A percentile compares a stretch with the other conserved stretches of the same genome.
Conservation (phyloP, 352 stramenopile species). For the Phytophthora meadii region DNA sequence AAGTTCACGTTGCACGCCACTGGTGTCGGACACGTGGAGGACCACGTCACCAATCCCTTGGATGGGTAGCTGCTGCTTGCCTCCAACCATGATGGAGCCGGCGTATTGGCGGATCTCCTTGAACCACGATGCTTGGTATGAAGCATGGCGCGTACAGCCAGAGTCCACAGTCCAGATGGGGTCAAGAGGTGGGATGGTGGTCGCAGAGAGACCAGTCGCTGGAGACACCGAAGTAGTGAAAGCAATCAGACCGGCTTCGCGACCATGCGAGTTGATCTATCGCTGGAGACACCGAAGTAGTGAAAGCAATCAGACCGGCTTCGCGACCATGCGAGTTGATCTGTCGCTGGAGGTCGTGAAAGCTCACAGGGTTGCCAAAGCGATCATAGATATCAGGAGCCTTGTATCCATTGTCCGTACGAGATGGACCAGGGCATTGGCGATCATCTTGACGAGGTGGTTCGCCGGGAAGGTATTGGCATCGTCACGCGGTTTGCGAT, state of each 20-base stretch:
- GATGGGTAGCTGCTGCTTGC: slow-evolving; percentile 12
- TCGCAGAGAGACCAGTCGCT: slow-evolving; percentile 6
- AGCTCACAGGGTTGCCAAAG: slow-evolving; percentile 9
- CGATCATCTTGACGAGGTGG: not conserved
- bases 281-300: too few relatives aligned
- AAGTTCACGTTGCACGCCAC: not conserved
- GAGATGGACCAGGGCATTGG: not conserved
- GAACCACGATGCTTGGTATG: slow-evolving; percentile 14
- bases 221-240: slow-evolving; percentile 2
- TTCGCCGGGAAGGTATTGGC: not conserved
- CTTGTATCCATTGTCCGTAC: not conserved
- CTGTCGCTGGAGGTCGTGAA: slow-evolving; percentile 1
- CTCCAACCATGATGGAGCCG: slow-evolving; percentile 15
- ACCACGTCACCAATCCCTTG: slow-evolving; percentile 9
- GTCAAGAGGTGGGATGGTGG: not conserved
- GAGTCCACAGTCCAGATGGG: slow-evolving; percentile 21
- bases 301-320: too few relatives aligned
- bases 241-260: slow-evolving; percentile 3
- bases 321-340: too few relatives aligned
- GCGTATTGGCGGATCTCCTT: not conserved
- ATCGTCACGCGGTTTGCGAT: not conserved
- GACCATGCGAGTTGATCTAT: too few relatives aligned
- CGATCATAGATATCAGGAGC: not conserved
- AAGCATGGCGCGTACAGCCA: slow-evolving; percentile 5
- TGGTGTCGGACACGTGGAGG: not conserved